Conservation (phyloP, 257 asterid genomes). For the Nemophila menziesii region DNA sequence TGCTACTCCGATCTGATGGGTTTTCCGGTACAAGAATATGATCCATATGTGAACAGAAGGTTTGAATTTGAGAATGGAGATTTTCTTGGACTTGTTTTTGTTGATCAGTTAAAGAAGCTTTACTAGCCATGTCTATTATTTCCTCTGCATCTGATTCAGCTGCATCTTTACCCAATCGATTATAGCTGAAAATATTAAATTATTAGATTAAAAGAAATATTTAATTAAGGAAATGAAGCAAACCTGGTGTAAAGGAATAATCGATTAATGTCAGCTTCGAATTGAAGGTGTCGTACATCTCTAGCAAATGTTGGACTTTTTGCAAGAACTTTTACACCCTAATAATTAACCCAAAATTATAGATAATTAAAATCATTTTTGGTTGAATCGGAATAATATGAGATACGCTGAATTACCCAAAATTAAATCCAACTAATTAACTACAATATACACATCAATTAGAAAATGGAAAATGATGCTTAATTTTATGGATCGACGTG, state of each 20-base stretch:
- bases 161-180: constrained; percentile 74
- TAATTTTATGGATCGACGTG: neutral
- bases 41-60: constrained; percentile 55
- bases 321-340: constrained; percentile 89
- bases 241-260: constrained; percentile 80
- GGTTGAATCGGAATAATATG: too few relatives aligned
- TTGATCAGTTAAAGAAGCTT: constrained; percentile 59
- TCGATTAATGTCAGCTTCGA: constrained; percentile 69
- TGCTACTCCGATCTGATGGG: constrained; percentile 21
- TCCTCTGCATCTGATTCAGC: constrained; percentile 73
- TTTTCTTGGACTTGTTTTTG: constrained; percentile 86
- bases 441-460: too few relatives aligned
- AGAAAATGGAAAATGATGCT: too few relatives aligned
- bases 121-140: constrained; percentile 65
- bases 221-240: constrained; percentile 6
- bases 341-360: neutral
- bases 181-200: constrained; percentile 48
- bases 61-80: constrained; percentile 51
- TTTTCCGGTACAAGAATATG: constrained; percentile 53
- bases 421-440: too few relatives aligned
- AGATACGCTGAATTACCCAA: neutral
- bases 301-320: constrained; percentile 71
- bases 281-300: constrained; percentile 55
- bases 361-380: neutral
- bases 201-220: neutral